These are phyloP conservation scores for Olyra latifolia DNA, from an alignment of 176 grass and related monocot species.

Conservation along the genomic window DNA sequence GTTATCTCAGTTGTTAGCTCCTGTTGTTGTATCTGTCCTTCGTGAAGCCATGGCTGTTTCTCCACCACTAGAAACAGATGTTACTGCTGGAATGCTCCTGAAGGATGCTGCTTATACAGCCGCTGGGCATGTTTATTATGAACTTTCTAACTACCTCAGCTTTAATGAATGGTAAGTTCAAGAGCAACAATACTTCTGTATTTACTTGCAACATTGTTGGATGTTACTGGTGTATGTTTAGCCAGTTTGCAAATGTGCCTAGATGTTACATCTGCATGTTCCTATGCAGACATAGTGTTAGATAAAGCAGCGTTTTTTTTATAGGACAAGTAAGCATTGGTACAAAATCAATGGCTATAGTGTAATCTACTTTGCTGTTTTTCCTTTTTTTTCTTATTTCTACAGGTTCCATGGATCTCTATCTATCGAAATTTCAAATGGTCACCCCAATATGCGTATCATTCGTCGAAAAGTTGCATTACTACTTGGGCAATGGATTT, in stretches of 20 bases:
- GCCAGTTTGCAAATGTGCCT: slow-evolving; percentile 14
- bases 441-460: slow-evolving; percentile 91
- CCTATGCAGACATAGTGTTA: not conserved
- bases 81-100: slow-evolving; percentile 92
- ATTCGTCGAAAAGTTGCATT: slow-evolving; percentile 93
- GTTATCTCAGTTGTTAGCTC: slow-evolving; percentile 70
- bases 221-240: not conserved
- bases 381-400: slow-evolving; percentile 18
- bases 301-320: slow-evolving; percentile 4
- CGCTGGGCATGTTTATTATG: slow-evolving; percentile 95
- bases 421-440: slow-evolving; percentile 87
- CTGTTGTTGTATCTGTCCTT: slow-evolving; percentile 86
- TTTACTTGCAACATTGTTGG: slow-evolving; percentile 18
- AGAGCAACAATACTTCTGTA: slow-evolving; percentile 6
- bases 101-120: slow-evolving; percentile 98
- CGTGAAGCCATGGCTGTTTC: slow-evolving; percentile 82
- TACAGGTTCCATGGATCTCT: slow-evolving; percentile 88
- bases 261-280: slow-evolving; percentile 29
- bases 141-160: slow-evolving; percentile 92
- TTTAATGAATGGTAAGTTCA: slow-evolving; percentile 92
- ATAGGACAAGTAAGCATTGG: slow-evolving; percentile 5
- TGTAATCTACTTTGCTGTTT: not conserved
- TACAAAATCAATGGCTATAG: slow-evolving; percentile 17
- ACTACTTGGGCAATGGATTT: slow-evolving; percentile 94
- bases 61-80: slow-evolving; percentile 76